Conservation (phyloP, 139 green algal genomes). For the Chara braunii region DNA sequence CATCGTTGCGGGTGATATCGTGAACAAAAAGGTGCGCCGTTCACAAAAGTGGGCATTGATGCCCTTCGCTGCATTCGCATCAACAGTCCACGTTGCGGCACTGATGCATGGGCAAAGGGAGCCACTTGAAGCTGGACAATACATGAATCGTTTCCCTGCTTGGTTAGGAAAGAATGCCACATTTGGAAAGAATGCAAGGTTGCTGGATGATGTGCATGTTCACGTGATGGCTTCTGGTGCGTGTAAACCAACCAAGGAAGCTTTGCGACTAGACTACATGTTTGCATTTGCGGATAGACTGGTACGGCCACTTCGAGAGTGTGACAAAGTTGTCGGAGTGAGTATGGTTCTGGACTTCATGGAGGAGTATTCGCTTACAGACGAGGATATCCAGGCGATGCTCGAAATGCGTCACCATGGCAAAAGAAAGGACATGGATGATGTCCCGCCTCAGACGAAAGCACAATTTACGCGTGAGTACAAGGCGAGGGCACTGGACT, state of each 20-base stretch:
- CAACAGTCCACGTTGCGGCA: constrained; percentile 44
- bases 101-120: not conserved
- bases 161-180: constrained; percentile 83
- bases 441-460: no score
- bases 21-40: constrained; percentile 56
- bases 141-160: constrained; percentile 71
- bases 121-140: constrained; percentile 29
- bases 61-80: constrained; percentile 57
- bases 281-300: constrained; percentile 56
- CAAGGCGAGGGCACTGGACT: no score
- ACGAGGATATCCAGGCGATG: constrained; percentile 36
- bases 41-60: constrained; percentile 63
- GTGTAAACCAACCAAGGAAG: constrained; percentile 24
- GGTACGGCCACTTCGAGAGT: constrained; percentile 43
- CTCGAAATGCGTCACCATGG: no score
- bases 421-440: no score
- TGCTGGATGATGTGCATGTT: constrained; percentile 79
- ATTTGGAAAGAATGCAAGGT: constrained; percentile 68
- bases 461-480: no score
- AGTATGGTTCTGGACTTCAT: constrained; percentile 49
- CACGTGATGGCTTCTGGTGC: constrained; percentile 54
- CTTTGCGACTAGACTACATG: constrained; percentile 65
- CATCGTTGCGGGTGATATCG: constrained; percentile 72
- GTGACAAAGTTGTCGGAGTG: constrained; percentile 61
- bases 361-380: constrained; percentile 37